Base-by-base conservation (phyloP, 2,329 filamentous ascomycete species). In the Elsinoe ampelina region DNA sequence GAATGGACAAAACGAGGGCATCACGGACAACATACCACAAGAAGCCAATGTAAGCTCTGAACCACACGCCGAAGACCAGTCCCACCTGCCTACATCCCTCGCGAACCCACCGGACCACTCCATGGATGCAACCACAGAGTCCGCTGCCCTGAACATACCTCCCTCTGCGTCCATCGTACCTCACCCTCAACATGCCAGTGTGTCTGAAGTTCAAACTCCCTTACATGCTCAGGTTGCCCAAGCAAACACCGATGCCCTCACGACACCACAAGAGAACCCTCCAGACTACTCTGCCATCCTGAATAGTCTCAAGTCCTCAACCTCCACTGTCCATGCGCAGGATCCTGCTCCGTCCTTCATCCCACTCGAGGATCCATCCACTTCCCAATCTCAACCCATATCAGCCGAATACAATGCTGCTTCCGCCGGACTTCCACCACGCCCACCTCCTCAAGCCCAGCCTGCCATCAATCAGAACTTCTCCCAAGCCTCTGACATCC, bases 381-480 rank as follows among this genome's bases (percentile, higher is more conserved):
- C 50, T 4, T 17, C 58, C 36, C 52, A 45, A 7, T 41, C 57
- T 22, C 58, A 62, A 12, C 45, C 63, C 41, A 59, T 62, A 50
- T 42, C 61, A 38, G 13, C 36, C 22, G 39, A 32, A n/a, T 19
- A 41, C 36, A 57, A 52, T 50, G 51, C 36, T 7, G 66, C 70
- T 51, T 69, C 73, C 35, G 68, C 68, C 57, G 69, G 72, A 45
- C 74, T 77, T 6, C 75, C 75, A 63, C 70, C 75, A 36, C 70
- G 73, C 60, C 75, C 75, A 42, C 75, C 75, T 58, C 71, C 74
- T 36, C 75, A 77, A 66, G 75, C 76, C 59, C 73, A 74, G 64
- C 72, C 72, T 55, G 66, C 71, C 58, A 76, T 75, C 51, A 71
- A 77, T 60, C 68, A 73, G 42, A 75, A 75, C 60, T 77, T 76